Evolutionary conservation across 2,329 filamentous ascomycete species (phyloP), one percentile per base, ranked within the genome.

Genomic region (Nannizzia gypsea): DNA sequence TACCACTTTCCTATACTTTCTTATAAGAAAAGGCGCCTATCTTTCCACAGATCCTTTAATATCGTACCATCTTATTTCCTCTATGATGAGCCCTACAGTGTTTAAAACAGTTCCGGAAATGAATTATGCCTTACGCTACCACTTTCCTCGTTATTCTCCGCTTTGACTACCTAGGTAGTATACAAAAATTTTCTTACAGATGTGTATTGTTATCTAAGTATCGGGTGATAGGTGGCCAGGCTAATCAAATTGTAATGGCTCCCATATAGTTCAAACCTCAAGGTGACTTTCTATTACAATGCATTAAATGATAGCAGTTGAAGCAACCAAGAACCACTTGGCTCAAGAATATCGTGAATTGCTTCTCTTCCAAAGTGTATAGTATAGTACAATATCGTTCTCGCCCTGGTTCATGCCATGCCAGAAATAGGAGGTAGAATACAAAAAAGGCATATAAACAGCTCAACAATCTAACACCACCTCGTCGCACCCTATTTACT

Each of bases 401-500:
- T 54, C 48, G 26, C 4, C 15, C 48, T 15, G 24, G 1, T 34
- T 26, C 20, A 54, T 54, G 48, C 48, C 48, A 34, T 36, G 4
- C 9, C 1, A 36, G 31, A 8, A 36, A 13, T 34, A 31, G 48
- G 48, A 34, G n/a, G 48, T 31, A 54, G 17, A 54, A 54, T 34
- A 34, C 26, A 54, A 34, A 34, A 28, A n/a, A 34, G 26, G 26
- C 48, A 26, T 24, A 31, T 31, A 31, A 36, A 54, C 48, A 22
- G 13, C 48, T 31, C 31, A n/a, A 11, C 24, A 26, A 22, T 22
- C 17, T 26, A 54, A 54, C 11, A n/a, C 13, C 31, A 24, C 42
- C 28, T 55, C 46, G 63, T 66, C 63, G 1, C 6, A 40, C 22
- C 28, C 46, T 38, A 63, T 66, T 62, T 65, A 62, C 59, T 69